phyloP scores from a whole-genome alignment of 805 yeast genomes.

The Pichia kluyveri region DNA sequence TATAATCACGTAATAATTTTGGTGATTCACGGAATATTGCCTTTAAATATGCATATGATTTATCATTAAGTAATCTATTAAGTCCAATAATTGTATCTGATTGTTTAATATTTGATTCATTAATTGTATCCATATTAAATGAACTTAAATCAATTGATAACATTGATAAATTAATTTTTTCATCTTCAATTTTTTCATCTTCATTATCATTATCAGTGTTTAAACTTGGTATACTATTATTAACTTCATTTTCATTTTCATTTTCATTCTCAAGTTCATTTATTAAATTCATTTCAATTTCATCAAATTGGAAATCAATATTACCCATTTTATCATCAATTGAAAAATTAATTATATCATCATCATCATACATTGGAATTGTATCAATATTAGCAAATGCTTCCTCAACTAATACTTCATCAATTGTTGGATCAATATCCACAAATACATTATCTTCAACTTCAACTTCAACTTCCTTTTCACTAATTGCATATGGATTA shows the following conservation, averaged over 20 bases:
- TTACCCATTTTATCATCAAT: conserved; percentile 1
- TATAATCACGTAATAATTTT: background rate
- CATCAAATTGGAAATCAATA: background rate
- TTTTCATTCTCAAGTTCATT: background rate
- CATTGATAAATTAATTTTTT: background rate
- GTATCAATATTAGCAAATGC: background rate
- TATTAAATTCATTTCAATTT: background rate
- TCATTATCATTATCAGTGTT: background rate
- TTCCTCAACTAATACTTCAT: background rate
- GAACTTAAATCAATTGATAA: background rate
- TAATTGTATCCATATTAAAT: background rate
- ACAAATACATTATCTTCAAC: background rate
- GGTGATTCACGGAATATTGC: conserved; percentile 16
- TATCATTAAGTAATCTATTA: conserved; percentile 3
- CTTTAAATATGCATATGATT: conserved; percentile 37
- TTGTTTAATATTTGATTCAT: background rate
- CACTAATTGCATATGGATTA: conserved; percentile 2
- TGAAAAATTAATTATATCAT: conserved; percentile 3
- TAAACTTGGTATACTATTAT: too few relatives aligned
- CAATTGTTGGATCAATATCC: background rate
- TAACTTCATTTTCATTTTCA: background rate
- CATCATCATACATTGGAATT: conserved; percentile 1
- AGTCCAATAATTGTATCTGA: conserved; percentile 1
- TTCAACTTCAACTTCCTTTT: background rate
- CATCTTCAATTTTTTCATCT: background rate